Percentiles rank a stretch among this genome's conserved stretches.
Evolutionary conservation across 1,139 yeast species (phyloP).

Genomic region (Protomyces pachydermus): DNA sequence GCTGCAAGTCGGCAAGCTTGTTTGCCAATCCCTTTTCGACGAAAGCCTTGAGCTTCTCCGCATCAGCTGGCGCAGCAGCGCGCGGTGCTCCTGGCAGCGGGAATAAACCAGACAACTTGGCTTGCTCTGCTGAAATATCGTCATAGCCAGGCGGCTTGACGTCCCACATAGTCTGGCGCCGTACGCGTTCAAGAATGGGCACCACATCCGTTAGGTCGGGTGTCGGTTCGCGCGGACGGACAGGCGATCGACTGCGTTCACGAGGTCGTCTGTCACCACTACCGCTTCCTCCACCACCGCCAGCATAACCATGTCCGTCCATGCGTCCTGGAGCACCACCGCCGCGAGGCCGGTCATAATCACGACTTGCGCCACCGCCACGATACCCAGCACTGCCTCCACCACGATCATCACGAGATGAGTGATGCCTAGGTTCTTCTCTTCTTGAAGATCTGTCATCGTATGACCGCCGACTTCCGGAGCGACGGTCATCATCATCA

Average conservation of each 20-base stretch:
- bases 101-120: slow-evolving; percentile 75
- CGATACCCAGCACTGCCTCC: slow-evolving; percentile 28
- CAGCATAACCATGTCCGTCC: slow-evolving; percentile 1
- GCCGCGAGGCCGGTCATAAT: slow-evolving; percentile 28
- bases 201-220: slow-evolving; percentile 40
- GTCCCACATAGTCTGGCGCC: slow-evolving; percentile 66
- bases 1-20: slow-evolving; percentile 32
- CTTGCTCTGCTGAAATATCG: slow-evolving; percentile 67
- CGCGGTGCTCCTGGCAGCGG: slow-evolving; percentile 68
- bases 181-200: slow-evolving; percentile 46
- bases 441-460: slow-evolving; percentile 9
- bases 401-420: slow-evolving; percentile 29
- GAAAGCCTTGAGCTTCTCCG: slow-evolving; percentile 51
- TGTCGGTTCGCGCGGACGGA: slow-evolving; percentile 19
- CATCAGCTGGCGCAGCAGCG: slow-evolving; percentile 46
- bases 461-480: neutral
- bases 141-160: slow-evolving; percentile 70
- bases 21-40: slow-evolving; percentile 38
- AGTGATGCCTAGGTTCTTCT: slow-evolving; percentile 28
- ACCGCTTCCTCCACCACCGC: neutral
- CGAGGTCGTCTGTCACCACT: slow-evolving; percentile 16
- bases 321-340: slow-evolving; percentile 29
- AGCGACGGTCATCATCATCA: slow-evolving; percentile 29
- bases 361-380: slow-evolving; percentile 26
- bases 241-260: slow-evolving; percentile 29